A percentile compares a stretch with the other conserved stretches of the same genome.
These are phyloP conservation scores for Trichoderma virens DNA, from an alignment of 495 filamentous ascomycete species.

Conservation along the genomic window DNA sequence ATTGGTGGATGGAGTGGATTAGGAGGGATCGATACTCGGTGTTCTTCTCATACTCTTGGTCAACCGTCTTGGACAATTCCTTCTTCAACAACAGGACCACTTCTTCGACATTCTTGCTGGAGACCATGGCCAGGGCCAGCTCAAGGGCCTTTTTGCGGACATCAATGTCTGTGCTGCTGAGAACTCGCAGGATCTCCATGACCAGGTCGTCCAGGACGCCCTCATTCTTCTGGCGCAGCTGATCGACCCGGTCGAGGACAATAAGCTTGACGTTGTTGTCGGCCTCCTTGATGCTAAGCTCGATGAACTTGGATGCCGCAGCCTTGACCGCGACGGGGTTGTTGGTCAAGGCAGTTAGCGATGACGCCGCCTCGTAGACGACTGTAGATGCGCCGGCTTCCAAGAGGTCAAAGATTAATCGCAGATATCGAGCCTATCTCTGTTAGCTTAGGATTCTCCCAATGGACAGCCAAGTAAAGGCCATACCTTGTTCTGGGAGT, in stretches of 20 bases:
- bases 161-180: slow-evolving; percentile 93
- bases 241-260: slow-evolving; percentile 89
- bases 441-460: slow-evolving; percentile 28
- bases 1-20: slow-evolving; percentile 95
- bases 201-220: slow-evolving; percentile 89
- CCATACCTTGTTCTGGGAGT: slow-evolving; percentile 81
- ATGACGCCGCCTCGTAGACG: slow-evolving; percentile 96
- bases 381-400: slow-evolving; percentile 92
- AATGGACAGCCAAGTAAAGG: background rate
- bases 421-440: slow-evolving; percentile 71
- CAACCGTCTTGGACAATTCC: slow-evolving; percentile 92
- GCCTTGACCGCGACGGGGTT: slow-evolving; percentile 98
- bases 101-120: slow-evolving; percentile 97
- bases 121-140: slow-evolving; percentile 95
- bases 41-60: slow-evolving; percentile 99
- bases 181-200: slow-evolving; percentile 98
- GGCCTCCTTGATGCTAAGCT: slow-evolving; percentile 91
- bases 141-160: slow-evolving; percentile 86
- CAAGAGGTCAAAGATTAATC: slow-evolving; percentile 92
- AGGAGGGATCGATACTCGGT: slow-evolving; percentile 92
- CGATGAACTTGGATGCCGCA: slow-evolving; percentile 90
- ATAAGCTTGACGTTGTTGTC: slow-evolving; percentile 99
- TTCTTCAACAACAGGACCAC: slow-evolving; percentile 95
- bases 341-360: slow-evolving; percentile 85
- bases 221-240: slow-evolving; percentile 83